Percentiles rank a stretch among this genome's conserved stretches.
These are phyloP conservation scores for Phytophthora sansomeana DNA, from an alignment of 352 stramenopile genomes.

Conservation along the genomic window DNA sequence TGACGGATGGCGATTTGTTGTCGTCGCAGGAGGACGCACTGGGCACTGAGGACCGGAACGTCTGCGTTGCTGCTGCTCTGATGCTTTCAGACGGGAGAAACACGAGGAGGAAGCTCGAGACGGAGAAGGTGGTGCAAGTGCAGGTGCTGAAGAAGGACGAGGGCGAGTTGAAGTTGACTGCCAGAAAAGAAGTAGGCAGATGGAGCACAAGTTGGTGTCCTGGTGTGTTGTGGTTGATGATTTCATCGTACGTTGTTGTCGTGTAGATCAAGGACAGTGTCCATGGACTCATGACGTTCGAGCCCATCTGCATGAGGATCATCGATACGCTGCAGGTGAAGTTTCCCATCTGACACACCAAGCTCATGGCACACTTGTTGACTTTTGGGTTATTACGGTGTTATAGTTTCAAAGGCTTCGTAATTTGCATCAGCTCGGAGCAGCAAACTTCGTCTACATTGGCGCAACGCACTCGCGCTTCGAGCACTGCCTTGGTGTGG, in stretches of 20 bases:
- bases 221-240: neutral
- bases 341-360: neutral
- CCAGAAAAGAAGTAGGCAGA: conserved; percentile 56
- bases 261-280: conserved; percentile 86
- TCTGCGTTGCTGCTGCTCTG: conserved; percentile 13
- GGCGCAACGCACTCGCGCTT: conserved; percentile 82
- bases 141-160: conserved; percentile 12
- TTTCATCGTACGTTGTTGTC: neutral
- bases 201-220: neutral
- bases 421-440: conserved; percentile 95
- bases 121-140: neutral
- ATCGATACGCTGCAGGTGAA: conserved; percentile 81
- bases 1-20: conserved; percentile 63
- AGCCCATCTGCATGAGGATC: conserved; percentile 84
- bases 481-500: conserved; percentile 94
- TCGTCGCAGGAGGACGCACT: conserved; percentile 63
- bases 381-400: neutral
- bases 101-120: neutral
- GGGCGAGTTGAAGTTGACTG: conserved; percentile 39
- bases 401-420: conserved; percentile 93
- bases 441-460: conserved; percentile 90
- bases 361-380: neutral
- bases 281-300: conserved; percentile 79
- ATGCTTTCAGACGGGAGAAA: conserved; percentile 9
- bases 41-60: conserved; percentile 11